Conservation (phyloP, 2,329 filamentous ascomycete species). For the Penicillium sp. region DNA sequence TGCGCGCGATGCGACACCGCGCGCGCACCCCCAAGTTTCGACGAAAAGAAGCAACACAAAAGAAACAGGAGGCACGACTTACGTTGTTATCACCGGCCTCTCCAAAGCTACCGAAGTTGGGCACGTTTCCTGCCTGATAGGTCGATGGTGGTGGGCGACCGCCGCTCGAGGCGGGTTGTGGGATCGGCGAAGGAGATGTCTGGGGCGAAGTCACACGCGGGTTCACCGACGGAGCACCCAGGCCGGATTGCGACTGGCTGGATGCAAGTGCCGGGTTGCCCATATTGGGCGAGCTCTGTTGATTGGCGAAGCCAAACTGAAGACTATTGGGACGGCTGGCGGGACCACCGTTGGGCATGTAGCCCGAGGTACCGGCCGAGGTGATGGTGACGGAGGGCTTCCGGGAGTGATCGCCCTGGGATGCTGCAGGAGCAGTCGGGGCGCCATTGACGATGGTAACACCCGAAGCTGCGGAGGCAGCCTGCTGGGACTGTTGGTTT, state of each 20-base stretch:
- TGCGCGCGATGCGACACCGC: neutral
- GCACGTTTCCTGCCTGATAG: conserved; percentile 64
- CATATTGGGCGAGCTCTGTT: conserved; percentile 59
- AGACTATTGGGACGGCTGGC: conserved; percentile 57
- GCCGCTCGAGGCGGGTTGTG: conserved; percentile 77
- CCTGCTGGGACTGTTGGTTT: conserved; percentile 23
- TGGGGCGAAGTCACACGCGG: conserved; percentile 77
- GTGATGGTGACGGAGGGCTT: conserved; percentile 91
- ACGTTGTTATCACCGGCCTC: conserved; percentile 66
- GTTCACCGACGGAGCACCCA: conserved; percentile 53
- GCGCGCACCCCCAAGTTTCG: neutral
- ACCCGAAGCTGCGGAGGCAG: conserved; percentile 31
- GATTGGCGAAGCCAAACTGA: conserved; percentile 73
- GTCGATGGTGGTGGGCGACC: conserved; percentile 76
- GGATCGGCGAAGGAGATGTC: conserved; percentile 87
- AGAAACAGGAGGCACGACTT: conserved; percentile 38
- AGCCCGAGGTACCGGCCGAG: conserved; percentile 71
- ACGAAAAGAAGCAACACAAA: conserved; percentile 2
- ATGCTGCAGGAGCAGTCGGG: conserved; percentile 38
- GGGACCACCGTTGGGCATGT: conserved; percentile 70
- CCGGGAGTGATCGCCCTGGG: conserved; percentile 66
- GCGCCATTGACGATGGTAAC: conserved; percentile 65
- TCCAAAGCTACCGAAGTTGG: conserved; percentile 77
- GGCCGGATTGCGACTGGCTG: conserved; percentile 38
- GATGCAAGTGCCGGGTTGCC: conserved; percentile 53